Evolutionary conservation across 495 filamentous ascomycete species (phyloP).

Genomic region (Xylaria acuta): DNA sequence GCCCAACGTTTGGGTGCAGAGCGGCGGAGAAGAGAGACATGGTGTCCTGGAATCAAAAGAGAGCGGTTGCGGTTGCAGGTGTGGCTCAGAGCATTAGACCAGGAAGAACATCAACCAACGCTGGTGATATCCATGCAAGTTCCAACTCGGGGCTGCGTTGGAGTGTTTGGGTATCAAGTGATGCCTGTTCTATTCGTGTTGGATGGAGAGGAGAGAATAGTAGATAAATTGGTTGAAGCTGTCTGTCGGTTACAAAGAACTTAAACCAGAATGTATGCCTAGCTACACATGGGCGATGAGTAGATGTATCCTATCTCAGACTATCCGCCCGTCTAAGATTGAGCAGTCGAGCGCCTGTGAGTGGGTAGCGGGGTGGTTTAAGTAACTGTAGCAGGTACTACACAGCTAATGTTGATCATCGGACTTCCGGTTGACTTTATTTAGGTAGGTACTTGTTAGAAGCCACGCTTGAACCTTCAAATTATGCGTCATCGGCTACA

Average conservation of each 20-base stretch:
- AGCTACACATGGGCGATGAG: not conserved
- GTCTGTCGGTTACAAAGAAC: not conserved
- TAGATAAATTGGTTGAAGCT: not conserved
- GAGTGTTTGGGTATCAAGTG: not conserved
- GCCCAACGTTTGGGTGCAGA: conserved; percentile 74
- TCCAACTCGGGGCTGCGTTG: too few species aligned
- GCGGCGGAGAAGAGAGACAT: conserved; percentile 70
- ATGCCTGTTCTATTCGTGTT: conserved; percentile 5
- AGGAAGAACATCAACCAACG: not conserved
- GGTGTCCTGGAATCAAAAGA: conserved; percentile 2
- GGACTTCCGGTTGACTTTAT: not conserved
- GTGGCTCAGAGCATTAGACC: not conserved
- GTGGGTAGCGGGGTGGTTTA: not conserved
- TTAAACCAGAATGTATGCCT: not conserved
- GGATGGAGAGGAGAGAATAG: not conserved
- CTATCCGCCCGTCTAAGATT: not conserved
- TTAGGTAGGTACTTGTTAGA: not conserved
- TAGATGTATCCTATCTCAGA: not conserved
- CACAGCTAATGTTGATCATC: conserved; percentile 4
- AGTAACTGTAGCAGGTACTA: not conserved
- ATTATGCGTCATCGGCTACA: conserved; percentile 18
- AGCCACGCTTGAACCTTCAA: not conserved
- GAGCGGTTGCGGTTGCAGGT: not conserved
- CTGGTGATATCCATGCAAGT: not conserved
- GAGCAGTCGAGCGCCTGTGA: not conserved